A percentile compares a stretch with the other conserved stretches of the same genome.
Evolutionary conservation across 306 rosid genomes (phyloP).

Genomic region (Cicer judaicum): DNA sequence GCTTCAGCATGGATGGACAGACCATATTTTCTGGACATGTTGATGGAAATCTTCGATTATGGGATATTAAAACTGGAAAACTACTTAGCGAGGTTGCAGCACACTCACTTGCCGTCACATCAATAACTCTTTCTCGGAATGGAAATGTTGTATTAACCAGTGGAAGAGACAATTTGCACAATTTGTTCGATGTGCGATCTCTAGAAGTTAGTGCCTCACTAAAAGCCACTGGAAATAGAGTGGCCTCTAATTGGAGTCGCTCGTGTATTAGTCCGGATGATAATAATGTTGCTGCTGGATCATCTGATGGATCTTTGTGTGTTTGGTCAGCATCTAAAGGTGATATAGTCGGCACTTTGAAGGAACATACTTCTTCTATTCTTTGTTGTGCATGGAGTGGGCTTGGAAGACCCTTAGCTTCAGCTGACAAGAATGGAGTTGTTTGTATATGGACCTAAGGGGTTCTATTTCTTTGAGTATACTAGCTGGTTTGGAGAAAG

Average conservation of each 20-base stretch:
- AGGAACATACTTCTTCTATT: conserved; percentile 78
- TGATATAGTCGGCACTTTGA: conserved; percentile 75
- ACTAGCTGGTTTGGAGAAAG: not conserved
- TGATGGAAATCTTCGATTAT: conserved; percentile 88
- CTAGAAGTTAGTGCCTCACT: conserved; percentile 89
- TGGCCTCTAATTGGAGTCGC: conserved; percentile 95
- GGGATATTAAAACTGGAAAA: conserved; percentile 88
- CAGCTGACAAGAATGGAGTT: conserved; percentile 88
- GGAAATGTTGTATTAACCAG: conserved; percentile 84
- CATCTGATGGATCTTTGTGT: conserved; percentile 79
- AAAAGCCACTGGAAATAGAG: conserved; percentile 76
- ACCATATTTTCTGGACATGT: conserved; percentile 90
- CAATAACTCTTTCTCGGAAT: conserved; percentile 77
- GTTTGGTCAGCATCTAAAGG: conserved; percentile 79
- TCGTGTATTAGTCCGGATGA: conserved; percentile 95
- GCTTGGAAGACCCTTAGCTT: conserved; percentile 81
- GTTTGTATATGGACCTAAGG: conserved; percentile 77
- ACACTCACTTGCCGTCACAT: conserved; percentile 80
- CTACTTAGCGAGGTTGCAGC: conserved; percentile 87
- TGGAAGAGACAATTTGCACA: conserved; percentile 93
- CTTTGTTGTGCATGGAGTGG: conserved; percentile 90
- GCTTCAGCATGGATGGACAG: conserved; percentile 87
- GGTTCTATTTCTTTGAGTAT: conserved; percentile 29
- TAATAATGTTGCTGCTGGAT: conserved; percentile 85
- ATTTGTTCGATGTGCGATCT: conserved; percentile 81